Base-by-base conservation (phyloP, 164 flowering plant genomes). In the Tetrastigma voinierianum region DNA sequence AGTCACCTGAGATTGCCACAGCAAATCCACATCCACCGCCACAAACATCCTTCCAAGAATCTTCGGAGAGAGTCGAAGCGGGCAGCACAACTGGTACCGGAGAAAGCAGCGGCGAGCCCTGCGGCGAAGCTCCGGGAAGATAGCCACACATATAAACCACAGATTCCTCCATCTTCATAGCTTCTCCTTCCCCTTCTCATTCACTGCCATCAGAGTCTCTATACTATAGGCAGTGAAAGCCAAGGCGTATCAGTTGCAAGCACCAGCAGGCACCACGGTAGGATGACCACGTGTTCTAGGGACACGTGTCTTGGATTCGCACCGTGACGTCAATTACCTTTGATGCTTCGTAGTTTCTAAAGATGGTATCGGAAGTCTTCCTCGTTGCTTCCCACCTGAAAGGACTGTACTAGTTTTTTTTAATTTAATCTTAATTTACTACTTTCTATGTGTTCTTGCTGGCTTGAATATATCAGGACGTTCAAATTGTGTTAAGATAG, bases 11-110 rank as follows among this genome's bases (percentile, higher is more conserved):
- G 74, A 87, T 79, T 4, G 90, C 93, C 81, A 88, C 73, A 19
- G 91, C 91, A 18, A 90, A 90, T 6, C 96, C 93, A 55, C 96
- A 90, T 10, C 96, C 96, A 15, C 96, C 96, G 20, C 89, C 83
- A 24, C 88, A 86, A 16, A 88, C 93, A 67, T 86, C 91, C 68
- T 70, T 82, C 93, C 93, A 90, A 0, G 74, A 70, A 20, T 54
- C 53, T 16, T 65, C 68, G 46, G 46, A 45, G 2, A 52, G 51
- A 17, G 40, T 57, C 18, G 77, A 57, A 18, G 45, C 67, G 17
- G 87, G 83, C 17, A 80, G 67, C 64, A 71, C 70, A 2, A 87
- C 87, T 3, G 53, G 21, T 14, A 72, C 56, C 62, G 96, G 96
- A 5, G 87, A 79, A 20, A 83, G 70, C 3, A 90, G 54, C 51